These are phyloP conservation scores for Blepharisma stoltei DNA, from an alignment of 73 alveolate species.

Conservation along the genomic window DNA sequence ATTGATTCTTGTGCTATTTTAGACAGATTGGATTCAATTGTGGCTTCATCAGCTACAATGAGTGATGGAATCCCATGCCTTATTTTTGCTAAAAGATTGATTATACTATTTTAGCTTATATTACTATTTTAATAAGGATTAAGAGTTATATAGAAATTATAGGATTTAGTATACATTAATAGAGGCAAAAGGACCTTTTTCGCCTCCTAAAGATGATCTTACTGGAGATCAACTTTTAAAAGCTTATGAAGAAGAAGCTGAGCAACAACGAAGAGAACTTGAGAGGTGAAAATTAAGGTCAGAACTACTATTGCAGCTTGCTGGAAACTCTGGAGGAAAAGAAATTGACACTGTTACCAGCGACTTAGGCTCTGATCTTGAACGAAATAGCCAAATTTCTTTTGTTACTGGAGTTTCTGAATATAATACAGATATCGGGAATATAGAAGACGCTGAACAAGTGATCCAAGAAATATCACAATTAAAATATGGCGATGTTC, in stretches of 20 bases:
- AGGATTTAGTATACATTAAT: too few species aligned
- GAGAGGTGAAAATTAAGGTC: slow-evolving; percentile 2
- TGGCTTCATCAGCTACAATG: not conserved
- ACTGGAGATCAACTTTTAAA: not conserved
- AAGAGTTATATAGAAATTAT: too few species aligned
- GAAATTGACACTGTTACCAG: slow-evolving; percentile 1
- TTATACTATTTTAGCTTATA: too few species aligned
- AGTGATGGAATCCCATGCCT: slow-evolving; percentile 8
- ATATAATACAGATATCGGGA: not conserved
- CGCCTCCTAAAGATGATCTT: not conserved
- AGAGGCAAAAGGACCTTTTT: slow-evolving; percentile 3
- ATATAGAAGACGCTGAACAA: slow-evolving; percentile 19
- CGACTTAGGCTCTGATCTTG: not conserved
- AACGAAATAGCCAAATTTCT: not conserved
- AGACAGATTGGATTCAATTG: not conserved
- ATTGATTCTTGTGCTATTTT: slow-evolving; percentile 3
- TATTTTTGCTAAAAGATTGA: slow-evolving; percentile 7
- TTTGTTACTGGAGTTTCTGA: slow-evolving; percentile 11
- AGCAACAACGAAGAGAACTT: not conserved
- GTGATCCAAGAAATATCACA: slow-evolving; percentile 22
- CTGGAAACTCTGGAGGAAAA: slow-evolving; percentile 8
- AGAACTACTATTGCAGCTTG: slow-evolving; percentile 20
- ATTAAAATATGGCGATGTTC: too few species aligned
- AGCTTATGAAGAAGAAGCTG: slow-evolving; percentile 27
- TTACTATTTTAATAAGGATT: too few species aligned